Conservation (phyloP, 139 green algal genomes). For the Pseudopediastrum boryanum region DNA sequence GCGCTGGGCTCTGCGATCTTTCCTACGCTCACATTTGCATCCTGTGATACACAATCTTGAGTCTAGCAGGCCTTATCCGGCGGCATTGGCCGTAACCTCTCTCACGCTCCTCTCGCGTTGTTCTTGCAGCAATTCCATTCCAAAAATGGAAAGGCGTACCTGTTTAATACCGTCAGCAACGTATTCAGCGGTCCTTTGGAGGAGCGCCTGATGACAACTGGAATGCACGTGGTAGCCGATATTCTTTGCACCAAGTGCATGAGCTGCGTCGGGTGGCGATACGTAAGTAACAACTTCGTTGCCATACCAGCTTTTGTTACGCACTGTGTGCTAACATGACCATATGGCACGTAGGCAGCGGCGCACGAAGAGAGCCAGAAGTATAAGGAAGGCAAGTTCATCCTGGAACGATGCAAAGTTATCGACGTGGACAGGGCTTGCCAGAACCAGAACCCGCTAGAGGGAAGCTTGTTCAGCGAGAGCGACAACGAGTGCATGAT, state of each 20-base stretch:
- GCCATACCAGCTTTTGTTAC: too few species aligned
- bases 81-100: too few species aligned
- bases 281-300: conserved; percentile 52
- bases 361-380: conserved; percentile 85
- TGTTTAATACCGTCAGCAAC: conserved; percentile 85
- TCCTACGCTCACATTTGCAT: too few species aligned
- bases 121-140: conserved; percentile 43
- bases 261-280: conserved; percentile 86
- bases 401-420: conserved; percentile 83
- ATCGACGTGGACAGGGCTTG: neutral
- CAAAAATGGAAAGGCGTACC: conserved; percentile 78
- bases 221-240: conserved; percentile 82
- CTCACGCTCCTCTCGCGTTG: too few species aligned
- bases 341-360: too few species aligned
- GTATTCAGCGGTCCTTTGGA: conserved; percentile 70
- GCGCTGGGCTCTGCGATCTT: too few species aligned
- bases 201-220: conserved; percentile 86
- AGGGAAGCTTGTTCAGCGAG: too few species aligned
- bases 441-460: neutral
- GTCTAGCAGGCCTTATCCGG: too few species aligned
- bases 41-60: too few species aligned
- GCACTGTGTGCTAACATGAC: too few species aligned
- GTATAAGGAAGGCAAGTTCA: conserved; percentile 92
- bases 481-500: too few species aligned
- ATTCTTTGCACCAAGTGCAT: conserved; percentile 81